Evolutionary conservation across 1,284 basidiomycete species (phyloP).

Genomic region (Xerocomus nothofagi): DNA sequence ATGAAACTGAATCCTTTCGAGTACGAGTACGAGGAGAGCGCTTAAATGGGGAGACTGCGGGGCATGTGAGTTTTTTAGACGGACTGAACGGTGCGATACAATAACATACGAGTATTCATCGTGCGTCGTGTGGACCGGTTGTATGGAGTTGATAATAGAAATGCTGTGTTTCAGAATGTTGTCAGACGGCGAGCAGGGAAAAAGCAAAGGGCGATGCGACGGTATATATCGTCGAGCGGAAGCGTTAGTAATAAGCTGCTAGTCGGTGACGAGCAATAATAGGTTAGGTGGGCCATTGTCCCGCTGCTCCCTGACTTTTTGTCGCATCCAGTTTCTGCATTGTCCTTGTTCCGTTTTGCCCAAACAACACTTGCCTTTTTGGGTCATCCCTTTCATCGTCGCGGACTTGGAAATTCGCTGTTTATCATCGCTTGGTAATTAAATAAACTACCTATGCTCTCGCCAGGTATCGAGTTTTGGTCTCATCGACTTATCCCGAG

Average conservation of each 20-base stretch:
- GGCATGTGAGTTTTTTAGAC: constrained; percentile 3
- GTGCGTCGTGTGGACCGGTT: constrained; percentile 3
- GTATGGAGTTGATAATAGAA: not conserved
- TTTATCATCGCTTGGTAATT: constrained; percentile 15
- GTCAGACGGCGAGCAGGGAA: constrained; percentile 1
- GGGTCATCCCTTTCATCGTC: constrained; percentile 17
- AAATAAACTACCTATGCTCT: no score
- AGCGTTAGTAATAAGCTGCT: constrained; percentile 8
- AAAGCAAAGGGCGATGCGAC: not conserved
- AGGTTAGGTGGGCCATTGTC: constrained; percentile 7
- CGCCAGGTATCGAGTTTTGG: not conserved
- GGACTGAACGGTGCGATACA: not conserved
- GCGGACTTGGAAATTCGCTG: constrained; percentile 22
- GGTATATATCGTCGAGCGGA: constrained; percentile 21
- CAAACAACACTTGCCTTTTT: constrained; percentile 27
- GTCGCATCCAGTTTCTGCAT: constrained; percentile 29
- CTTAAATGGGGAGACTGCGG: constrained; percentile 25
- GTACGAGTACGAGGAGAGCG: constrained; percentile 25
- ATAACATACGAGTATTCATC: constrained; percentile 27
- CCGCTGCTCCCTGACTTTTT: constrained; percentile 24
- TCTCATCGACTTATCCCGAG: no score
- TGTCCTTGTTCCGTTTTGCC: constrained; percentile 27
- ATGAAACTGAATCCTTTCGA: constrained; percentile 20
- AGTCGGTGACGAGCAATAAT: constrained; percentile 19
- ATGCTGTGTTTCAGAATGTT: constrained; percentile 1